Base-by-base conservation (phyloP, 768 basidiomycete species). In the Omphalotus guepiniiformis region DNA sequence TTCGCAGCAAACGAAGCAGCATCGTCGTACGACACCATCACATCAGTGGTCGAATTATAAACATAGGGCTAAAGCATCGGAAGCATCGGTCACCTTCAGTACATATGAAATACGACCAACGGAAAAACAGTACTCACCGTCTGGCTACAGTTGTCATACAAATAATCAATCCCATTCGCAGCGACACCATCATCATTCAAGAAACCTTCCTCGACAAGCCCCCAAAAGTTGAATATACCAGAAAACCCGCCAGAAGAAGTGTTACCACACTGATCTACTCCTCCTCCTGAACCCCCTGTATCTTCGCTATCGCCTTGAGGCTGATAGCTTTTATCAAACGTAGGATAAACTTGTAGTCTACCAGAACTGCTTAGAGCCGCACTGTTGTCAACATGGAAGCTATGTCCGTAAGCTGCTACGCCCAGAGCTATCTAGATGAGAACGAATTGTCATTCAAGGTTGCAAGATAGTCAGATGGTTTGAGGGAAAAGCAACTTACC, bases 401-500 rank as follows among this genome's bases (percentile, higher is more conserved):
- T 78, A 63, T 89, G 90, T 1, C 87, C 89, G 62, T 91, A 95
- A 12, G 83, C 65, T 1, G 92, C 72, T 0, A 96, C 78, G 42
- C 90, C 93, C 29, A 96, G 78, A 15, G 87, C 76, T 47, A 94
- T 81, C 67, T 74, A 40, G 25, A 62, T 13, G 59, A 3, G 15
- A 18, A 4, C 9, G 37, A n/a, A 21, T 18, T 28, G n/a, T 43
- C 16, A 26, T 8, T 16, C 6, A 8, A 9, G 15, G 3, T 12
- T 25, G 32, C 19, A 13, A 21, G 19, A 18, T 3, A 50, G 39
- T 30, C 26, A n/a, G n/a, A n/a, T n/a, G n/a, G n/a, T n/a, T n/a
- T n/a, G n/a, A 34, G 30, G n/a, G 39, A 47, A 22, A 7, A 19
- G 9, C 30, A 3, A 44, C 57, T 23, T 43, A 64, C 68, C 60